A percentile compares a stretch with the other conserved stretches of the same genome.
Evolutionary conservation across 805 yeast genomes (phyloP).

Genomic region (Schizosaccharomyces cryophilus): DNA sequence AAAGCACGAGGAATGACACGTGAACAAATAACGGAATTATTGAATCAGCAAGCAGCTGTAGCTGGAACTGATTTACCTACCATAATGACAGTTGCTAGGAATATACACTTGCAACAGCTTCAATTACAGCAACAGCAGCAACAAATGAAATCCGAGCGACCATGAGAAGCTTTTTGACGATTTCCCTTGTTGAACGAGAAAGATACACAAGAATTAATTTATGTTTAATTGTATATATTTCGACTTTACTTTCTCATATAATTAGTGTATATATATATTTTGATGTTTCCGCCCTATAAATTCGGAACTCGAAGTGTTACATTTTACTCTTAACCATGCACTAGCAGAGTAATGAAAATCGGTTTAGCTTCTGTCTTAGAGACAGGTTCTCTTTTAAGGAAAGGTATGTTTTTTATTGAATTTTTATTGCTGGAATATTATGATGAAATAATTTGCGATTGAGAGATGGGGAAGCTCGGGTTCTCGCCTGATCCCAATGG

Average conservation of each 20-base stretch:
- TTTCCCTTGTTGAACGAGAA: neutral
- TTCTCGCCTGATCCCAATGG: constrained; percentile 1
- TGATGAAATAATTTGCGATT: constrained; percentile 2
- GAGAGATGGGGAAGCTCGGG: neutral
- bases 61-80: neutral
- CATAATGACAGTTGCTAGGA: neutral
- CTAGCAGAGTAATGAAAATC: no score
- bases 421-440: neutral
- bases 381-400: no score
- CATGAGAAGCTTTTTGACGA: neutral
- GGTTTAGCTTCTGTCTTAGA: no score
- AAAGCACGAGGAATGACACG: neutral
- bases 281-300: no score
- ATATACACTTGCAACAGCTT: neutral
- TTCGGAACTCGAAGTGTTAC: no score
- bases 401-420: no score
- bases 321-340: no score
- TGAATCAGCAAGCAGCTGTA: neutral
- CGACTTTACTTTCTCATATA: no score
- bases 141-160: neutral
- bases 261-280: no score
- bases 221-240: neutral
- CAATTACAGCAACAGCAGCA: constrained; percentile 1
- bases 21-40: neutral
- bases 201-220: neutral